These are phyloP conservation scores for Vaccinium myrtillus DNA, from an alignment of 148 eudicot species.

Conservation along the genomic window DNA sequence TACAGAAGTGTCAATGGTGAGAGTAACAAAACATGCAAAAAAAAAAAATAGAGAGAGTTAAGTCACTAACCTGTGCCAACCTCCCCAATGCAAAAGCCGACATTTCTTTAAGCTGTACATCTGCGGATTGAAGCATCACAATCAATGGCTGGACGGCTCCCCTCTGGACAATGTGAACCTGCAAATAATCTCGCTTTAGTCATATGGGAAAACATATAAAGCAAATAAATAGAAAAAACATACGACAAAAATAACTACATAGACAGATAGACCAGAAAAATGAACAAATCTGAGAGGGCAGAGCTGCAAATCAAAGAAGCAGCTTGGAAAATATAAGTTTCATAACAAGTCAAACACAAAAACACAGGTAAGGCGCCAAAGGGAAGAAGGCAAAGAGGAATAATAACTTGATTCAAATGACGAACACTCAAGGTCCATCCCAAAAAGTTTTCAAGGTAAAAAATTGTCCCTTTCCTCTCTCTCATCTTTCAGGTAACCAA, in stretches of 20 bases:
- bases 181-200: conserved; percentile 13
- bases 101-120: conserved; percentile 86
- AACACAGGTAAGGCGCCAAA: neutral
- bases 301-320: conserved; percentile 14
- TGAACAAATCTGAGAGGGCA: neutral
- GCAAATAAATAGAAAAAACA: neutral
- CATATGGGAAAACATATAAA: neutral
- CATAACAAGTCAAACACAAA: conserved; percentile 8
- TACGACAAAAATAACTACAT: neutral
- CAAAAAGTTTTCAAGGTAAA: neutral
- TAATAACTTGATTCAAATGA: neutral
- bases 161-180: conserved; percentile 97
- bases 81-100: conserved; percentile 98
- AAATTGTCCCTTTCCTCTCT: neutral
- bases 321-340: neutral
- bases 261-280: neutral
- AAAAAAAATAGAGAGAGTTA: neutral
- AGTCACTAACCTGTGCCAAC: conserved; percentile 72
- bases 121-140: conserved; percentile 81
- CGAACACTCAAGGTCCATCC: neutral
- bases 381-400: neutral
- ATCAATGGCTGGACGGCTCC: conserved; percentile 92
- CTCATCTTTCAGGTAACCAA: neutral
- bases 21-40: neutral
- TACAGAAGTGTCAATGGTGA: neutral